These are phyloP conservation scores for Trichoderma reesei DNA, from an alignment of 495 filamentous ascomycete genomes.

Conservation along the genomic window DNA sequence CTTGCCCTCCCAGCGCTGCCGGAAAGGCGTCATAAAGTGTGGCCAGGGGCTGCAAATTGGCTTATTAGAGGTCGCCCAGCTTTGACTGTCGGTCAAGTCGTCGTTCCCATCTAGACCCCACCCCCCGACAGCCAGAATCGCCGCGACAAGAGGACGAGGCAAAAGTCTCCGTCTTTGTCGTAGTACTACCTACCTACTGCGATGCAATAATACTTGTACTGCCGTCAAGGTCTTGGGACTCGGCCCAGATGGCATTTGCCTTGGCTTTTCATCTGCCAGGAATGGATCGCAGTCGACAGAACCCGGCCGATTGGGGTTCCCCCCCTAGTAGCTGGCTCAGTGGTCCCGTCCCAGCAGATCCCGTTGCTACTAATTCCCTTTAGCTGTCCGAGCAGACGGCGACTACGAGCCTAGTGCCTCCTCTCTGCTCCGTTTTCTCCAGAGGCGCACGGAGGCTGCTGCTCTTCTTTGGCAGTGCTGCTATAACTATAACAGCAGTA, in stretches of 20 bases:
- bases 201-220: background rate
- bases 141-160: background rate
- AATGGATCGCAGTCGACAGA: background rate
- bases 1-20: background rate
- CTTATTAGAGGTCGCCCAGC: slow-evolving; percentile 4
- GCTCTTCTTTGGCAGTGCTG: background rate
- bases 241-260: background rate
- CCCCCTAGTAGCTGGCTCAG: background rate
- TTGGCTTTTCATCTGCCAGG: background rate
- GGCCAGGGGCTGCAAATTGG: slow-evolving; percentile 7
- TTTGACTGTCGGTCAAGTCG: background rate
- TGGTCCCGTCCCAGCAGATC: slow-evolving; percentile 2
- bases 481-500: no score
- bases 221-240: no score
- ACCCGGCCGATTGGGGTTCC: background rate
- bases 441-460: background rate
- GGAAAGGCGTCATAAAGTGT: slow-evolving; percentile 2
- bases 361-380: background rate
- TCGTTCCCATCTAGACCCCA: background rate
- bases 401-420: background rate
- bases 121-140: background rate
- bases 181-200: background rate
- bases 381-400: slow-evolving; percentile 2
- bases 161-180: background rate
- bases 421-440: background rate